phyloP scores from a whole-genome alignment of 2,329 filamentous ascomycete species.

The Colletotrichum shisoi region DNA sequence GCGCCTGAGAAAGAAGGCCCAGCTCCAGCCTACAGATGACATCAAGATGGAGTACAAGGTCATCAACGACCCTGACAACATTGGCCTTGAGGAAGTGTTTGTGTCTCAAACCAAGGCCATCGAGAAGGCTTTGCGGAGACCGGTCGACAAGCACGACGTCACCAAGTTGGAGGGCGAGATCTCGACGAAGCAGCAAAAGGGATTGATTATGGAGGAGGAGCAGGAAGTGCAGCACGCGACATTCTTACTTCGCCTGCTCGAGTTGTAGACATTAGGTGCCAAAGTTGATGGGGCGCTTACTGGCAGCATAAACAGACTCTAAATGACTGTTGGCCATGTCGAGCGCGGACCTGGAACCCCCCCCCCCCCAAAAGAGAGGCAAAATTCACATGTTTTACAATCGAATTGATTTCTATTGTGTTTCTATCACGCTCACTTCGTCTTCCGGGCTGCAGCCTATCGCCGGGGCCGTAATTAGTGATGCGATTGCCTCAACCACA shows the following conservation, averaged over 20 bases:
- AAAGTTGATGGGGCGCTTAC: background rate
- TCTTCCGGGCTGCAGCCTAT: slow-evolving; percentile 36
- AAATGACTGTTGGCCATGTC: background rate
- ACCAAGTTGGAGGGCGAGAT: slow-evolving; percentile 41
- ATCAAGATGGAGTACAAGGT: slow-evolving; percentile 93
- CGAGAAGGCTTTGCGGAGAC: slow-evolving; percentile 72
- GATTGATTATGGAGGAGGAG: slow-evolving; percentile 79
- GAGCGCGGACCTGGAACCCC: background rate
- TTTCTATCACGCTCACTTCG: slow-evolving; percentile 7
- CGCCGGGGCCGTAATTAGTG: background rate
- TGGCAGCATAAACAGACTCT: background rate
- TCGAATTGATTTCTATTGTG: background rate
- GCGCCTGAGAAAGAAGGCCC: slow-evolving; percentile 90
- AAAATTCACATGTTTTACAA: background rate
- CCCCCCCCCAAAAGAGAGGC: background rate
- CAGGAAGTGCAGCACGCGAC: slow-evolving; percentile 86
- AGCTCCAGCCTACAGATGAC: slow-evolving; percentile 89
- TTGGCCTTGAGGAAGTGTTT: slow-evolving; percentile 74
- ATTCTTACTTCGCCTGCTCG: slow-evolving; percentile 78
- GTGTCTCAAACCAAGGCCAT: slow-evolving; percentile 56
- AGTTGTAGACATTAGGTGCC: slow-evolving; percentile 58
- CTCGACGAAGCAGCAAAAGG: slow-evolving; percentile 30
- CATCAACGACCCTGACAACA: slow-evolving; percentile 77
- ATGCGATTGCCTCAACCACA: slow-evolving; percentile 1
- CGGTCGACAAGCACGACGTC: slow-evolving; percentile 63